Percentiles rank a stretch among this genome's conserved stretches.
phyloP scores from a whole-genome alignment of 345 rosid genomes.

The Pistacia vera region DNA sequence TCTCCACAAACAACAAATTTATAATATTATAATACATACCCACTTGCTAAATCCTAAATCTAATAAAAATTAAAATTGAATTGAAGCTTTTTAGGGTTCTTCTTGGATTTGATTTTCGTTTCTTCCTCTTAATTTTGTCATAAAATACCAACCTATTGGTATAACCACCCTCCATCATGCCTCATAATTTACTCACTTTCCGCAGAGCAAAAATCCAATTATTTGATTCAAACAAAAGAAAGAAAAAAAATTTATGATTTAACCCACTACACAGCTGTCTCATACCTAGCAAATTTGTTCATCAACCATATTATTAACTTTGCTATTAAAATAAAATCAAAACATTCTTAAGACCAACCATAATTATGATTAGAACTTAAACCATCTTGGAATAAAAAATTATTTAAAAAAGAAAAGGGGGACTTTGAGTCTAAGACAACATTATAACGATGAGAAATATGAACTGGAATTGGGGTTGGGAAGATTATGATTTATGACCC shows the following conservation, averaged over 20 bases:
- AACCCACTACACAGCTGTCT: slow-evolving; percentile 8
- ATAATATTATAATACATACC: not conserved
- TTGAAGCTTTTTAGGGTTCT: not conserved
- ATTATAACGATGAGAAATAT: slow-evolving; percentile 7
- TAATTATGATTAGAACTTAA: no score
- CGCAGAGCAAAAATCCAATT: slow-evolving; percentile 3
- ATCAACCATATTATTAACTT: no score
- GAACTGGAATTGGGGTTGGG: not conserved
- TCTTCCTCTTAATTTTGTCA: not conserved
- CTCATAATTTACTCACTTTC: slow-evolving; percentile 20
- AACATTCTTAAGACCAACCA: no score
- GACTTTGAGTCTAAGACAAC: not conserved
- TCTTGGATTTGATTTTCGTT: no score
- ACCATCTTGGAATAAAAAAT: no score
- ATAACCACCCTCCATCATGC: slow-evolving; percentile 29
- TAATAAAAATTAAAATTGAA: not conserved
- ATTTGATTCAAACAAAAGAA: not conserved
- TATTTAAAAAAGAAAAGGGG: not conserved
- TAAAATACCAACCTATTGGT: slow-evolving; percentile 10
- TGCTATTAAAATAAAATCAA: no score
- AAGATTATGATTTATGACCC: slow-evolving; percentile 4
- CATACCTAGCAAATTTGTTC: slow-evolving; percentile 1
- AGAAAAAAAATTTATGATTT: not conserved
- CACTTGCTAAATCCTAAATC: not conserved
- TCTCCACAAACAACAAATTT: not conserved